Evolutionary conservation across 2,329 filamentous ascomycete species (phyloP), one percentile per base, ranked within the genome.

Genomic region (Trichoderma sp.): DNA sequence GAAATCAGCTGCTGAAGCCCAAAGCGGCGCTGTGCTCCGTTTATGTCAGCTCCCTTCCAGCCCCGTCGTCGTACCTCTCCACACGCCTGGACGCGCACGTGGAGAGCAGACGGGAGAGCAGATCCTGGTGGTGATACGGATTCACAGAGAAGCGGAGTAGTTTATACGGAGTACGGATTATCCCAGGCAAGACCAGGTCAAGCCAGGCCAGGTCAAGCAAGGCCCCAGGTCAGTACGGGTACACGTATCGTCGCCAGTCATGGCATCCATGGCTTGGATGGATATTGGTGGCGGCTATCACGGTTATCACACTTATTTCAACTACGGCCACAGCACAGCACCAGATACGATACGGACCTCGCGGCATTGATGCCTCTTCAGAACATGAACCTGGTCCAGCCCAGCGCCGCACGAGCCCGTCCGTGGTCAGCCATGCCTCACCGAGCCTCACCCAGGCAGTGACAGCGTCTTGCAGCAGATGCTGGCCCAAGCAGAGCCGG

Each of bases 351-450:
- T 9, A 38, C 66, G 33, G 50, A 69, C 29, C 50, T 38, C 35
- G 24, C 33, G 31, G 60, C 60, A 35, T 21, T 63, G 16, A 35
- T 63, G 60, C 60, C 31, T 63, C 31, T 63, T 21, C 29, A 24
- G 50, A 56, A 56, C 50, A 33, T 63, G 60, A n/a, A 35, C 60
- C 60, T 21, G 29, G 60, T 35, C 60, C 60, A 63, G 45, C 18
- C 59, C 59, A 63, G 50, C 29, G 60, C 67, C 67, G 67, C 67
- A 71, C 67, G 24, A 71, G 67, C 67, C 67, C 35, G 60, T 45
- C 67, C 33, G 33, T 71, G 67, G 53, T 56, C 67, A 71, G 67
- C 67, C 67, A 35, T 45, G 67, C 53, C 53, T 71, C 67, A 71
- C 67, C 67, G 67, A 71, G 53, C 62, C 31, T 12, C 33, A 60